Evolutionary conservation across 371 early-diverging fungal species (phyloP).

Genomic region (Dinochytrium kinnereticum): DNA sequence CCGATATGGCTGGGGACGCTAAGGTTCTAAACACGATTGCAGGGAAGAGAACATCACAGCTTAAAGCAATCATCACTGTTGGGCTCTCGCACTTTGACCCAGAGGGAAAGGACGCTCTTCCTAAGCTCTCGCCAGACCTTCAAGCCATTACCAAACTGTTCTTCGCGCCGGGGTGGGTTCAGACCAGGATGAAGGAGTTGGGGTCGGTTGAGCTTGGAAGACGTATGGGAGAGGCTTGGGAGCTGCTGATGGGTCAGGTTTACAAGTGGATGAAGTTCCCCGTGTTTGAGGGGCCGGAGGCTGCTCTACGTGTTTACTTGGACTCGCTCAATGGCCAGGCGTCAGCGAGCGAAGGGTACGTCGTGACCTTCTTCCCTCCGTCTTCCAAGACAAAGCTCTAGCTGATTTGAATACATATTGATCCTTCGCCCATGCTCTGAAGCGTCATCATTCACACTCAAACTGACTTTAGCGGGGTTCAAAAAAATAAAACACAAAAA

Average conservation of each 20-base stretch:
- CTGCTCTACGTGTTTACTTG: constrained; percentile 3
- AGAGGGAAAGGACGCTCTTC: background rate
- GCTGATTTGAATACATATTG: too few relatives aligned
- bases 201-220: constrained; percentile 1
- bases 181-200: constrained; percentile 9
- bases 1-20: constrained; percentile 37
- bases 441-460: too few relatives aligned
- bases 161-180: constrained; percentile 26
- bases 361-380: background rate
- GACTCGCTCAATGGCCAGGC: constrained; percentile 11
- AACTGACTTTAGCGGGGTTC: too few relatives aligned
- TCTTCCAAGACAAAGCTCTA: background rate
- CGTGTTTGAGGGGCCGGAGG: background rate
- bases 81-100: constrained; percentile 31
- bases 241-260: constrained; percentile 1
- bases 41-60: background rate
- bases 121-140: background rate
- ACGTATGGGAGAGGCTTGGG: constrained; percentile 18
- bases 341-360: constrained; percentile 3
- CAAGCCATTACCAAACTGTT: constrained; percentile 9
- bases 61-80: constrained; percentile 12
- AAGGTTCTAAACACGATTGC: background rate
- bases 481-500: too few relatives aligned
- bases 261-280: constrained; percentile 8
- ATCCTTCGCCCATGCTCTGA: too few relatives aligned